A percentile compares a stretch with the other conserved stretches of the same genome.
These are phyloP conservation scores for Uronychia setigera DNA, from an alignment of 73 alveolate genomes.

Conservation along the genomic window DNA sequence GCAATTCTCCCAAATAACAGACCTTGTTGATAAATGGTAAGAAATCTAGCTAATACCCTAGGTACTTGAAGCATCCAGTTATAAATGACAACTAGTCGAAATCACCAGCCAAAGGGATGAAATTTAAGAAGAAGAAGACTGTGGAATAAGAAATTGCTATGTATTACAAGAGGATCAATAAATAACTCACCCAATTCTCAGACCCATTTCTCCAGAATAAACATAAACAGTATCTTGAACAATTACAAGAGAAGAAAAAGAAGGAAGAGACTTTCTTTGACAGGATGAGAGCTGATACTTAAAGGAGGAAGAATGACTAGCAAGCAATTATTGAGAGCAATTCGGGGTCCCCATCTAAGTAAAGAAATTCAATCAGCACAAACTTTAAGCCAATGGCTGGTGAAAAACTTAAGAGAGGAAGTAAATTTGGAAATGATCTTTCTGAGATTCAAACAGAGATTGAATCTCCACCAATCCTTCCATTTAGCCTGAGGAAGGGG, in stretches of 20 bases:
- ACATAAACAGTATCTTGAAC: background rate
- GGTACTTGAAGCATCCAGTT: background rate
- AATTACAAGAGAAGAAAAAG: background rate
- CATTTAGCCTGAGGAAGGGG: too few relatives aligned
- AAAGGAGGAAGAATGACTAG: background rate
- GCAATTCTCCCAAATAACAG: background rate
- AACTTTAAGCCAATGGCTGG: too few relatives aligned
- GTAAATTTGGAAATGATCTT: too few relatives aligned
- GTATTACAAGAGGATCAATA: background rate
- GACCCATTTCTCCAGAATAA: background rate
- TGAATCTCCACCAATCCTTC: too few relatives aligned
- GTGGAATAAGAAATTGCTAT: background rate
- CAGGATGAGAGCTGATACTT: background rate
- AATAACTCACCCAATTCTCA: background rate
- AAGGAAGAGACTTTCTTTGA: background rate
- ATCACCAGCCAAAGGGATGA: background rate
- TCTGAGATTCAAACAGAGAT: too few relatives aligned
- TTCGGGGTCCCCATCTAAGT: too few relatives aligned
- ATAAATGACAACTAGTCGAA: background rate
- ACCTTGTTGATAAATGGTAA: background rate
- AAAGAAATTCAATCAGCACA: too few relatives aligned
- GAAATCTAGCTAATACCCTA: background rate
- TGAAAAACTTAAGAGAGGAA: too few relatives aligned
- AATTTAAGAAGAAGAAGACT: background rate
- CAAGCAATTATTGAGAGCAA: too few relatives aligned